Conservation (phyloP, 192 early-diverging fungal genomes). For the Ramicandelaber brevisporus region DNA sequence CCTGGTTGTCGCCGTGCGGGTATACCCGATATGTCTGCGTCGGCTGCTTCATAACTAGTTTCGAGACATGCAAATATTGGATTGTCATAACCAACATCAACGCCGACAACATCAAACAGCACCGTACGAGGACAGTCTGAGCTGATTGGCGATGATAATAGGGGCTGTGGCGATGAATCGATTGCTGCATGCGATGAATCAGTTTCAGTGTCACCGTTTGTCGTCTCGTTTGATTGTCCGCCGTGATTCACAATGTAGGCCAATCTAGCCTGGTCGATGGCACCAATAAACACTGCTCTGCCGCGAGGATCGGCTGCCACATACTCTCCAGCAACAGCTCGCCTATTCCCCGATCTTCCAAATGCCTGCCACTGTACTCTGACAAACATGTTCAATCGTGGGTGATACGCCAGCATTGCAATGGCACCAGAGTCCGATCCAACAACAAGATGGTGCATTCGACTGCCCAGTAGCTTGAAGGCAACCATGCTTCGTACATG, state of each 20-base stretch:
- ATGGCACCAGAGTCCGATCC: slow-evolving; percentile 77
- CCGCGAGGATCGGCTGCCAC: slow-evolving; percentile 90
- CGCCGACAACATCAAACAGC: slow-evolving; percentile 52
- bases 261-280: slow-evolving; percentile 81
- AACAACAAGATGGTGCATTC: slow-evolving; percentile 79
- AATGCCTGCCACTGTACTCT: slow-evolving; percentile 79
- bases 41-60: slow-evolving; percentile 55
- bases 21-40: no score
- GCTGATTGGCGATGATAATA: slow-evolving; percentile 89
- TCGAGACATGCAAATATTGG: slow-evolving; percentile 92
- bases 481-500: slow-evolving; percentile 52
- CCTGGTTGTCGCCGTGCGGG: slow-evolving; percentile 37
- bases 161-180: no score
- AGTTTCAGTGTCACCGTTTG: no score
- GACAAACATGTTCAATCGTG: slow-evolving; percentile 37
- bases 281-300: slow-evolving; percentile 84
- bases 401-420: slow-evolving; percentile 72
- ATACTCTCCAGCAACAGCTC: slow-evolving; percentile 86
- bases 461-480: slow-evolving; percentile 71
- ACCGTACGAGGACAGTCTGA: slow-evolving; percentile 62
- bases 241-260: slow-evolving; percentile 95
- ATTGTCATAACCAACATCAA: slow-evolving; percentile 98
- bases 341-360: slow-evolving; percentile 72
- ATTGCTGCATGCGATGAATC: no score
- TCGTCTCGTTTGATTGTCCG: slow-evolving; percentile 43